Conservation (phyloP, 2,329 filamentous ascomycete species). For the Apiospora aurea region DNA sequence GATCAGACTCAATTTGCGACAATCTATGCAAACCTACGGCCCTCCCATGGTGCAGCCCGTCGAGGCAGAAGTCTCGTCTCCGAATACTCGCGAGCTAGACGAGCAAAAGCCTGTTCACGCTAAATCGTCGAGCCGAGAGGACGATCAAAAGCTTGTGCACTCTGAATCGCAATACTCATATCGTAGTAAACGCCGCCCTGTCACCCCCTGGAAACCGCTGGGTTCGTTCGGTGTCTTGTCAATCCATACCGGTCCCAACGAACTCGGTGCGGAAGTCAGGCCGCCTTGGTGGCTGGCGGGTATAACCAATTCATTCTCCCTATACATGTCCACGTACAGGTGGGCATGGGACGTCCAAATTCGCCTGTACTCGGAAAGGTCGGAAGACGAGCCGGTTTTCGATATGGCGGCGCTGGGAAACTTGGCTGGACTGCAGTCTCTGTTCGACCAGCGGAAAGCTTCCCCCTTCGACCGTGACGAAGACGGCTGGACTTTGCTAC, state of each 20-base stretch:
- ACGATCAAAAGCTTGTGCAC: no score
- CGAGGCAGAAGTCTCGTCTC: background rate
- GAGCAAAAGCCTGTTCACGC: no score
- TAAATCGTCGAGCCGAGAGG: no score
- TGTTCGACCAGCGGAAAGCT: background rate
- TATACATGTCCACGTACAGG: background rate
- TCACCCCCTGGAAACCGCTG: background rate
- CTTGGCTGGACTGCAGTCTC: background rate
- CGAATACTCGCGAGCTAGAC: background rate
- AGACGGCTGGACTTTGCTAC: background rate
- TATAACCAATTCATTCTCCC: background rate
- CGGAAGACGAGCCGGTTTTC: no score
- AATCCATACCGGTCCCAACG: background rate
- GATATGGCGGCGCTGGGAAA: no score
- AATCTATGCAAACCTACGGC: accelerated
- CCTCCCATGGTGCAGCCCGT: no score
- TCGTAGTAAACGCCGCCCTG: no score
- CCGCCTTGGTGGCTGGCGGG: background rate
- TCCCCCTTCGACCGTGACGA: conserved; percentile 1
- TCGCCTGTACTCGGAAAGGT: background rate
- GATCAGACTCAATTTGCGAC: background rate
- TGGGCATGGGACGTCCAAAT: background rate
- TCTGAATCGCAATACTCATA: background rate
- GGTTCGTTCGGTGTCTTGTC: background rate
- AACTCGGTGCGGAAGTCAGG: background rate